These are phyloP conservation scores for Beauveria scarabaeidicola DNA, from an alignment of 2,329 filamentous ascomycete genomes.

Conservation along the genomic window DNA sequence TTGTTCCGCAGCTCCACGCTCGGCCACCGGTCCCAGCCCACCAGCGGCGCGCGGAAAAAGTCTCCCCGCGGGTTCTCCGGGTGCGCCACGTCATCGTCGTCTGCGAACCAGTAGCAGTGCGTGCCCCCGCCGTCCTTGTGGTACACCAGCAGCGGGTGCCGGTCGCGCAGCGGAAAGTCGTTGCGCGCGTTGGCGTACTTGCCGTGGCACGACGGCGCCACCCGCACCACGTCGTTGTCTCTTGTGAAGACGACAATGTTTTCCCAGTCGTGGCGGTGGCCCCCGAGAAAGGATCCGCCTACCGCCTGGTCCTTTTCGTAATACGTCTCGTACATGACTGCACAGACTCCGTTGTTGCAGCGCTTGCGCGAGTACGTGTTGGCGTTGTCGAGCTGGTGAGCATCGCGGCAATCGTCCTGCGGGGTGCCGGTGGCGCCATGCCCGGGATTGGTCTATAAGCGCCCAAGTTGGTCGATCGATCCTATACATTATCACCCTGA, in stretches of 20 bases:
- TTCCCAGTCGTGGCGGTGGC: constrained; percentile 36
- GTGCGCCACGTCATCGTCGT: constrained; percentile 17
- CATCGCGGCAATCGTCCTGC: constrained; percentile 23
- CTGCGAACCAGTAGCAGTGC: constrained; percentile 24
- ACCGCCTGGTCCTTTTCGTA: constrained; percentile 36
- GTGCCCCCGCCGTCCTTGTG: constrained; percentile 23
- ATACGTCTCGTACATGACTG: constrained; percentile 29
- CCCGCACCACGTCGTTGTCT: constrained; percentile 18
- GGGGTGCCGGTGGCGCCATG: constrained; percentile 21
- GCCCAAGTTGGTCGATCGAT: neutral
- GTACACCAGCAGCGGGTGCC: constrained; percentile 19
- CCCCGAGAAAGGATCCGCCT: constrained; percentile 21
- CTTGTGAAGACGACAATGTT: constrained; percentile 27
- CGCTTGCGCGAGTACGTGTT: constrained; percentile 25
- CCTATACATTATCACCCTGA: neutral
- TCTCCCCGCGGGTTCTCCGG: constrained; percentile 20
- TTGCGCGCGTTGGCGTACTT: constrained; percentile 19
- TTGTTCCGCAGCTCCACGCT: constrained; percentile 16
- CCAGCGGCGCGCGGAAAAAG: constrained; percentile 19
- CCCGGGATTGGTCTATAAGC: constrained; percentile 19
- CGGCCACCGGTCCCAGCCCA: constrained; percentile 24
- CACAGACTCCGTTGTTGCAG: constrained; percentile 26
- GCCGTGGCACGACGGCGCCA: constrained; percentile 22
- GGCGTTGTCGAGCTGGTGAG: constrained; percentile 22
- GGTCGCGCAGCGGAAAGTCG: constrained; percentile 16